Conservation (phyloP, 257 asterid species). For the Jasminum sambac region DNA sequence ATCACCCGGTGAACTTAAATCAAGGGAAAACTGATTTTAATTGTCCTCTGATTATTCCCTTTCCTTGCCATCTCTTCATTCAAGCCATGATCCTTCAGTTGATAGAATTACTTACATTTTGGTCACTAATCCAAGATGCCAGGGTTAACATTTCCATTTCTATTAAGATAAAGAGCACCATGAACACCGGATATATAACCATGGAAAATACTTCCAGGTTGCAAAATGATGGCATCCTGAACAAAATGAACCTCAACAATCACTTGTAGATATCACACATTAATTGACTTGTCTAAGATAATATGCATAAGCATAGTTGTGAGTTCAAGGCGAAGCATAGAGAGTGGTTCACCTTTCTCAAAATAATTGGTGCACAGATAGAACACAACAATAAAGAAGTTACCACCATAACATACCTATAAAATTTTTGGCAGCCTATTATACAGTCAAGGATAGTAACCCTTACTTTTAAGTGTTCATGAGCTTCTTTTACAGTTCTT, state of each 20-base stretch:
- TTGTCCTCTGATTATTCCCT: not conserved
- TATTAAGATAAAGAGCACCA: not conserved
- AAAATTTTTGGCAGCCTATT: not conserved
- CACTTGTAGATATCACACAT: not conserved
- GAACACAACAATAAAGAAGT: not conserved
- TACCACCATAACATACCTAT: not conserved
- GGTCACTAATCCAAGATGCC: not conserved
- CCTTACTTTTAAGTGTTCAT: constrained; percentile 56
- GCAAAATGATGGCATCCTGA: constrained; percentile 1
- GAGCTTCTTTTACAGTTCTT: constrained; percentile 61
- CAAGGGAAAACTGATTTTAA: not conserved
- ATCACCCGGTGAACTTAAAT: not conserved
- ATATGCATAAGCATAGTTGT: not conserved
- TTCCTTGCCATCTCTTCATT: not conserved
- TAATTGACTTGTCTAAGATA: not conserved
- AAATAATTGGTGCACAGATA: not conserved
- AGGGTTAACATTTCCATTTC: not conserved
- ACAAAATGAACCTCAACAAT: not conserved
- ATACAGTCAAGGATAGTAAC: constrained; percentile 1
- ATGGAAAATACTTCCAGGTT: not conserved
- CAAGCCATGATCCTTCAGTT: not conserved
- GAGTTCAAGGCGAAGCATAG: not conserved
- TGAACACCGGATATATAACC: not conserved
- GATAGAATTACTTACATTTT: not conserved
- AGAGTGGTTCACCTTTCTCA: not conserved